Evolutionary conservation across 2,329 filamentous ascomycete genomes (phyloP).

Genomic region (Ophiostoma novo-ulmi): DNA sequence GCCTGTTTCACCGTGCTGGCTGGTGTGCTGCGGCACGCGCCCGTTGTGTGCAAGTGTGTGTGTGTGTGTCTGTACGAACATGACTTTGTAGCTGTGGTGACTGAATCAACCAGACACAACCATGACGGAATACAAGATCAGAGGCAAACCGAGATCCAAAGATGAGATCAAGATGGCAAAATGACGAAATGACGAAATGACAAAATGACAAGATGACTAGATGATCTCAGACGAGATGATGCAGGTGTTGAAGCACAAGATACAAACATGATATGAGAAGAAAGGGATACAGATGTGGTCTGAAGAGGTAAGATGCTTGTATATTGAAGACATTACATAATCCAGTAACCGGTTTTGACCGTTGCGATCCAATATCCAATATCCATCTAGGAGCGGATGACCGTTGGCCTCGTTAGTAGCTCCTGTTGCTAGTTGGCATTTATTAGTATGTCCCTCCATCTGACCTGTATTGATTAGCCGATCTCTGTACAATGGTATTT

Average conservation of each 20-base stretch:
- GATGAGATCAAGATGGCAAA: background rate
- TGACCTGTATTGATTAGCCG: background rate
- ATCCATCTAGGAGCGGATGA: background rate
- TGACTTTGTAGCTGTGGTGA: background rate
- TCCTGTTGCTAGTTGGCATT: background rate
- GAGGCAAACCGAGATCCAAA: background rate
- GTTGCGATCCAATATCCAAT: background rate
- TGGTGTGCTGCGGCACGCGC: background rate
- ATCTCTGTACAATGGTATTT: background rate
- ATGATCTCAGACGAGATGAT: conserved; percentile 2
- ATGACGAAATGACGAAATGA: background rate
- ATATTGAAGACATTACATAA: background rate
- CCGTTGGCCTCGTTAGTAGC: background rate
- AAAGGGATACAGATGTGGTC: background rate
- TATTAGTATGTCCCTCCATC: background rate
- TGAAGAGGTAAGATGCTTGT: background rate
- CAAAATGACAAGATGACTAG: background rate
- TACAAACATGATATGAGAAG: background rate
- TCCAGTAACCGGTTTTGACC: background rate
- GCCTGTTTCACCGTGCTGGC: background rate
- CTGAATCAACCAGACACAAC: conserved; percentile 9
- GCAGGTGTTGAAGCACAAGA: background rate
- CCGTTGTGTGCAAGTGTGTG: conserved; percentile 3
- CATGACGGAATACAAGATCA: background rate
- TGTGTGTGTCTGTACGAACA: background rate